A percentile compares a stretch with the other conserved stretches of the same genome.
Evolutionary conservation across 2,329 filamentous ascomycete genomes (phyloP).

Genomic region (Colletotrichum truncatum): DNA sequence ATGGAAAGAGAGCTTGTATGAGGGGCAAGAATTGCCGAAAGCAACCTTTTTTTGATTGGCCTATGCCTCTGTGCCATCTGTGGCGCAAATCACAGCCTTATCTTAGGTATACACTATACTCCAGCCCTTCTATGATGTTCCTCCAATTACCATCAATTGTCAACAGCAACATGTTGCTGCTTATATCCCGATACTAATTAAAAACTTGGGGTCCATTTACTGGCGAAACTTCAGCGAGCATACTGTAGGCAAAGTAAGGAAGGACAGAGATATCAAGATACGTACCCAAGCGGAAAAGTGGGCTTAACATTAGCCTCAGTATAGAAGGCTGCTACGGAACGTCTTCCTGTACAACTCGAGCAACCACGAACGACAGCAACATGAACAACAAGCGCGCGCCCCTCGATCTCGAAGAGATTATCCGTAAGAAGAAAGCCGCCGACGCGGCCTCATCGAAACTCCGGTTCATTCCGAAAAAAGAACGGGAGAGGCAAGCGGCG

Average conservation of each 20-base stretch:
- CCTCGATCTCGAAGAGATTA: conserved; percentile 85
- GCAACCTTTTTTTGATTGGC: conserved; percentile 11
- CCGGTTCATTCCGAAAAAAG: conserved; percentile 84
- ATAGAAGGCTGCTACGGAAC: background rate
- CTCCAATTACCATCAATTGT: too few relatives aligned
- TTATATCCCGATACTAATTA: too few relatives aligned
- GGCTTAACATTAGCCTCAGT: too few relatives aligned
- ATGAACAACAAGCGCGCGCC: conserved; percentile 48
- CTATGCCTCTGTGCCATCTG: background rate
- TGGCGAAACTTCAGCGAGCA: too few relatives aligned
- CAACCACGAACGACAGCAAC: background rate
- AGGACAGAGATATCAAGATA: too few relatives aligned
- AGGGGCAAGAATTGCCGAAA: conserved; percentile 18
- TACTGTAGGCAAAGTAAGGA: too few relatives aligned
- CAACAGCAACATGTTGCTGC: too few relatives aligned
- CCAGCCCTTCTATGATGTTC: too few relatives aligned
- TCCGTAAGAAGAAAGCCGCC: conserved; percentile 86
- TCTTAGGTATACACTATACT: too few relatives aligned
- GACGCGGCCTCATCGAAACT: conserved; percentile 88
- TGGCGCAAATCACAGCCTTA: conserved; percentile 20
- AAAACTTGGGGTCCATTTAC: too few relatives aligned
- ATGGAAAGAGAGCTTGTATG: conserved; percentile 7
- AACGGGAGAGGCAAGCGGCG: conserved; percentile 81
- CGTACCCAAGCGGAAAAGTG: too few relatives aligned
- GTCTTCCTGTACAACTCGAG: background rate